These are phyloP conservation scores for Zizania palustris DNA, from an alignment of 202 grass and related monocot genomes.

Conservation along the genomic window DNA sequence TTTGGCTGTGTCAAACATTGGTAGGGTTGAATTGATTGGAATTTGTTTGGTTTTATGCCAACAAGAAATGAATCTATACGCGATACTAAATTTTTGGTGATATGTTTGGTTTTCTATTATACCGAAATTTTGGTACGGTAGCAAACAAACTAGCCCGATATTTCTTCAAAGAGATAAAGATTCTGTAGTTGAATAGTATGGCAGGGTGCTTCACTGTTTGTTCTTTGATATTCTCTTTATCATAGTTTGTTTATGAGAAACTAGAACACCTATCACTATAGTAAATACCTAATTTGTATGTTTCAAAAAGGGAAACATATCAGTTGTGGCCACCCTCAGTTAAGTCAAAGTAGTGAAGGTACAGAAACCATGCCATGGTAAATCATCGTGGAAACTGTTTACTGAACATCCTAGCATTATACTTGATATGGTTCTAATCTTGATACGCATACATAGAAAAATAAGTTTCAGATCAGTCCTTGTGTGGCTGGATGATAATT, in stretches of 20 bases:
- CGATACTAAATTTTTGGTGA: too few species aligned
- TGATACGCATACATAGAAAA: too few species aligned
- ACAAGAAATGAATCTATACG: too few species aligned
- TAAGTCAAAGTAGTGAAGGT: not conserved
- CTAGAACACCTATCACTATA: not conserved
- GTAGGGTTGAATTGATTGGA: too few species aligned
- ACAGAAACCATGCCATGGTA: not conserved
- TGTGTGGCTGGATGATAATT: not conserved
- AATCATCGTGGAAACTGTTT: not conserved
- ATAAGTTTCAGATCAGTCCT: too few species aligned
- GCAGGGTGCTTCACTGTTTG: not conserved
- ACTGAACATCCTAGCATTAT: conserved; percentile 3
- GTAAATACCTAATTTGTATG: conserved; percentile 9
- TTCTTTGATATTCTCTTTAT: conserved; percentile 2
- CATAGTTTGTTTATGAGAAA: not conserved
- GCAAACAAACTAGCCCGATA: too few species aligned
- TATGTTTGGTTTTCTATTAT: too few species aligned
- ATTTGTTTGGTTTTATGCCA: too few species aligned
- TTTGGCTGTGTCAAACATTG: too few species aligned
- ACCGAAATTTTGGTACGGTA: too few species aligned
- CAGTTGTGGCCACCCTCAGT: conserved; percentile 19
- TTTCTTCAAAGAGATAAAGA: not conserved
- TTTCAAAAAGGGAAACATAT: not conserved
- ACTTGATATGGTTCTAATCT: not conserved
- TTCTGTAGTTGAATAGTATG: conserved; percentile 3